These are phyloP conservation scores for Crocinoboletus sp. DNA, from an alignment of 1,284 basidiomycete species.

Conservation along the genomic window DNA sequence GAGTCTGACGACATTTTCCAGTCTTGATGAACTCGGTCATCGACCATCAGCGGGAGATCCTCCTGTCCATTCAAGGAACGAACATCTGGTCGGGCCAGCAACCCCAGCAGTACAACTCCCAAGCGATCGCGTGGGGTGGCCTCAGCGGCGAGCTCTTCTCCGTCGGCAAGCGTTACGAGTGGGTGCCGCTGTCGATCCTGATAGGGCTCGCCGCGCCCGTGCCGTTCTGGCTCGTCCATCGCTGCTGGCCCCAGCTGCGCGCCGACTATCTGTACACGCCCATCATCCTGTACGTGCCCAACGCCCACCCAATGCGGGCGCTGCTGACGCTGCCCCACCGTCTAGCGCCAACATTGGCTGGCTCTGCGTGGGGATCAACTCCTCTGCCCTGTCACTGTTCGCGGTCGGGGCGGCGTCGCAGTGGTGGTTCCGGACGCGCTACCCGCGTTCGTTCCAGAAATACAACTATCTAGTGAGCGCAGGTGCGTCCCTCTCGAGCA, in stretches of 20 bases:
- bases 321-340: background rate
- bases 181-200: slow-evolving; percentile 53
- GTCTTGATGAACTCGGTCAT: slow-evolving; percentile 59
- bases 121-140: slow-evolving; percentile 64
- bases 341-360: slow-evolving; percentile 33
- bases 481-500: slow-evolving; percentile 24
- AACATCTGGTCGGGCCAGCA: slow-evolving; percentile 62
- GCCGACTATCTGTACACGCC: slow-evolving; percentile 44
- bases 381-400: slow-evolving; percentile 38
- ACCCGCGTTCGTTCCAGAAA: slow-evolving; percentile 52
- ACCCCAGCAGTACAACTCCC: slow-evolving; percentile 55
- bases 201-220: slow-evolving; percentile 51
- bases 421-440: slow-evolving; percentile 51
- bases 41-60: slow-evolving; percentile 45
- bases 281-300: slow-evolving; percentile 35
- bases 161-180: slow-evolving; percentile 49
- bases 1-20: slow-evolving; percentile 4
- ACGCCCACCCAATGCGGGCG: background rate
- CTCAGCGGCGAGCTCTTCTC: slow-evolving; percentile 56
- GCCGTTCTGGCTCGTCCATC: slow-evolving; percentile 53
- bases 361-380: slow-evolving; percentile 47
- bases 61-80: slow-evolving; percentile 45
- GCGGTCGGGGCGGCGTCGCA: slow-evolving; percentile 51
- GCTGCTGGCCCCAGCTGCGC: slow-evolving; percentile 39
- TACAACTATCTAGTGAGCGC: slow-evolving; percentile 47